Conservation (phyloP, 2,329 filamentous ascomycete species). For the Aspergillus amoenus region DNA sequence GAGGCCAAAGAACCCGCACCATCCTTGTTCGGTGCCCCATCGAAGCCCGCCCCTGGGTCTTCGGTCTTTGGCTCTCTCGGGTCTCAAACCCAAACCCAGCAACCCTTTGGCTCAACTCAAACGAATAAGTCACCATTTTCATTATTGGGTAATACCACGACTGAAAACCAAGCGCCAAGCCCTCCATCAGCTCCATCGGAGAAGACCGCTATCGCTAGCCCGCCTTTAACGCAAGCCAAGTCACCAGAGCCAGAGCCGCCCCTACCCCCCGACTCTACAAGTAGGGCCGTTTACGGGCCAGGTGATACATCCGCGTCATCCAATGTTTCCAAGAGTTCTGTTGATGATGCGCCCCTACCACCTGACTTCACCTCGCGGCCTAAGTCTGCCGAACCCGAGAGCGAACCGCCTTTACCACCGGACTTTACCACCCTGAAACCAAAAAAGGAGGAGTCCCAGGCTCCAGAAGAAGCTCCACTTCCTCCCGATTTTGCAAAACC, state of each 20-base stretch:
- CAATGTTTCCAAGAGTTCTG: slow-evolving; percentile 40
- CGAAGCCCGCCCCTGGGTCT: slow-evolving; percentile 25
- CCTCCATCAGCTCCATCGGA: slow-evolving; percentile 34
- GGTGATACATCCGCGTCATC: slow-evolving; percentile 51
- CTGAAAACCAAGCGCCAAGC: slow-evolving; percentile 25
- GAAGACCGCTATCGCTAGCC: slow-evolving; percentile 28
- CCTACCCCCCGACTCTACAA: slow-evolving; percentile 50
- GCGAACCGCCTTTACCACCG: slow-evolving; percentile 26
- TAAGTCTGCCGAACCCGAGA: slow-evolving; percentile 17
- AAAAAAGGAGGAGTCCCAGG: slow-evolving; percentile 8
- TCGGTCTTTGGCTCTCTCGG: slow-evolving; percentile 28
- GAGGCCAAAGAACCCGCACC: slow-evolving; percentile 19
- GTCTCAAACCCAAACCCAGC: slow-evolving; percentile 26
- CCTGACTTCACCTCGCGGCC: slow-evolving; percentile 28
- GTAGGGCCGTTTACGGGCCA: slow-evolving; percentile 45
- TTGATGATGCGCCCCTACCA: slow-evolving; percentile 41
- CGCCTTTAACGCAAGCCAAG: slow-evolving; percentile 35
- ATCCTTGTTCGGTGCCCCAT: slow-evolving; percentile 29
- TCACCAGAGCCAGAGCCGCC: slow-evolving; percentile 35
- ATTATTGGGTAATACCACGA: slow-evolving; percentile 26
- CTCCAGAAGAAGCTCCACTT: slow-evolving; percentile 21
- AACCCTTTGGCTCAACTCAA: slow-evolving; percentile 23
- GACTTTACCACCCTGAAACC: slow-evolving; percentile 11
- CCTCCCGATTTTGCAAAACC: slow-evolving; percentile 31
- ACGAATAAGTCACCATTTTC: slow-evolving; percentile 33